A percentile compares a stretch with the other conserved stretches of the same genome.
Conservation (phyloP, 1,139 yeast genomes). For the Kodamaea alishanica region DNA sequence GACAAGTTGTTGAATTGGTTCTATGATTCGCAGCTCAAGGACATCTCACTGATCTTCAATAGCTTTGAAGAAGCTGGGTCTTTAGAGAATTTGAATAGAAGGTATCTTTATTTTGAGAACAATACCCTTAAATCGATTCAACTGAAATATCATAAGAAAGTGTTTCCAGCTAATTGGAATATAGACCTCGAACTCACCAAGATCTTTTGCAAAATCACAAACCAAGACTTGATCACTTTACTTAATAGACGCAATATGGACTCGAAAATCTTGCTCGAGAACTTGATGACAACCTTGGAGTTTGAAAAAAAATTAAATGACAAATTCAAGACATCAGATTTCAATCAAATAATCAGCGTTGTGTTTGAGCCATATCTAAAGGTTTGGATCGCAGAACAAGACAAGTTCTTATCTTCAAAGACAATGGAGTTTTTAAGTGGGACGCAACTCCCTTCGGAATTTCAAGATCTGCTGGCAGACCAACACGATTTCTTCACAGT, state of each 20-base stretch:
- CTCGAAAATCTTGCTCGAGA: slow-evolving; percentile 16
- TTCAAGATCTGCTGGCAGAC: slow-evolving; percentile 14
- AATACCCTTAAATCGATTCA: slow-evolving; percentile 63
- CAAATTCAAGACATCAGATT: slow-evolving; percentile 43
- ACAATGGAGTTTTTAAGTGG: slow-evolving; percentile 56
- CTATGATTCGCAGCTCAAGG: slow-evolving; percentile 64
- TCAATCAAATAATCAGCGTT: slow-evolving; percentile 56
- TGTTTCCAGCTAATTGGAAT: slow-evolving; percentile 73
- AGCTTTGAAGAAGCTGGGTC: slow-evolving; percentile 90
- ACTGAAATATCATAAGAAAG: slow-evolving; percentile 38
- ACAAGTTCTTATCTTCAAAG: slow-evolving; percentile 56
- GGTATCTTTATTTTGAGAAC: slow-evolving; percentile 72
- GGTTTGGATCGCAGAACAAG: slow-evolving; percentile 89
- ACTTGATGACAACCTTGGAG: slow-evolving; percentile 45
- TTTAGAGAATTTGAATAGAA: slow-evolving; percentile 74
- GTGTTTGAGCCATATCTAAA: slow-evolving; percentile 83
- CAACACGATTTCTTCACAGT: slow-evolving; percentile 30
- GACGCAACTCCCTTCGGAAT: slow-evolving; percentile 41
- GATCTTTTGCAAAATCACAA: slow-evolving; percentile 66
- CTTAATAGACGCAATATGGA: slow-evolving; percentile 9
- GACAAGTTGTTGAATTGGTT: slow-evolving; percentile 72
- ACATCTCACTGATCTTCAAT: slow-evolving; percentile 70
- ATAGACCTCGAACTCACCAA: slow-evolving; percentile 59
- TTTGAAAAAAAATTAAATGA: slow-evolving; percentile 73
- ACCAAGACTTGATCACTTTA: slow-evolving; percentile 50